Conservation (phyloP, 306 rosid species). For the Rosa chinensis region DNA sequence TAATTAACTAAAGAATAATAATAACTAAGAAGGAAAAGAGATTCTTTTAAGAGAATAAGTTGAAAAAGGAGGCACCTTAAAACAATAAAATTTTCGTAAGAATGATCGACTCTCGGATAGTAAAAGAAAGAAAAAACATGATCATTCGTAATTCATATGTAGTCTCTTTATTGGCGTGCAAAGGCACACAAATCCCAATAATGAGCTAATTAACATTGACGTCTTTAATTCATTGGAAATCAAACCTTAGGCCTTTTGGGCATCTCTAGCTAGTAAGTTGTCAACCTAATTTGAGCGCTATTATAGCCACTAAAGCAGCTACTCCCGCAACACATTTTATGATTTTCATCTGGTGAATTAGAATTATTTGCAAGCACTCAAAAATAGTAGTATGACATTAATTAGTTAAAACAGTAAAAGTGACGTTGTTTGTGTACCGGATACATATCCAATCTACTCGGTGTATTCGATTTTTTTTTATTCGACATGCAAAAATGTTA, state of each 20-base stretch:
- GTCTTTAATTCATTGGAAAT: not conserved
- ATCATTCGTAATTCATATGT: not conserved
- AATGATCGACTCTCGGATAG: slow-evolving; percentile 1
- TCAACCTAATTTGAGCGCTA: not conserved
- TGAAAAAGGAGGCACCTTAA: not conserved
- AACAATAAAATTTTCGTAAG: not conserved
- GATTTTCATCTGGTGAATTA: not conserved
- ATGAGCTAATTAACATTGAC: not conserved
- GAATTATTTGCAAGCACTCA: not conserved
- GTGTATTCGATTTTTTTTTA: not conserved
- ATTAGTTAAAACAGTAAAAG: no score
- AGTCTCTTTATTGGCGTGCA: not conserved
- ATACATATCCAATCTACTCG: not conserved
- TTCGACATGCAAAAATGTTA: no score
- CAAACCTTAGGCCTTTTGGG: not conserved
- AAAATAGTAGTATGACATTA: no score
- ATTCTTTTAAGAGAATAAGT: not conserved
- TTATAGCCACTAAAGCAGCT: not conserved
- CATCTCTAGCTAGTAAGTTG: not conserved
- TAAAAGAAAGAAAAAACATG: not conserved
- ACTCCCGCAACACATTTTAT: not conserved
- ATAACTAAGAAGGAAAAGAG: not conserved
- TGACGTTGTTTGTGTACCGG: no score
- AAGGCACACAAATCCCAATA: not conserved
- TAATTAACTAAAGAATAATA: not conserved